phyloP scores from a whole-genome alignment of 441 rosid genomes.

The Adansonia grandidieri region DNA sequence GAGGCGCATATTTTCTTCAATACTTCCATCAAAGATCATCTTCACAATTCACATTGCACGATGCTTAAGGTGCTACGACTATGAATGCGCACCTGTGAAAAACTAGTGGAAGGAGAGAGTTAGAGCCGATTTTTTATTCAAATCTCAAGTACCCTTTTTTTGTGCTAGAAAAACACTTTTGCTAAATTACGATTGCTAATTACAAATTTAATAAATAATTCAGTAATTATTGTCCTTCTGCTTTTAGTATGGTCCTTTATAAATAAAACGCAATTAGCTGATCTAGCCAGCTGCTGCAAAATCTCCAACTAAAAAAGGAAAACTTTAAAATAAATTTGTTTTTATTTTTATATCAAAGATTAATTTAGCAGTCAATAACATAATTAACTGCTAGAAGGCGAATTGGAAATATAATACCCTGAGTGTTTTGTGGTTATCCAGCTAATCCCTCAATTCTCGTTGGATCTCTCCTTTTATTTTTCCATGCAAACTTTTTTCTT shows the following conservation, averaged over 20 bases:
- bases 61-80: background rate
- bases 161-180: background rate
- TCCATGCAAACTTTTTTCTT: background rate
- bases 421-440: background rate
- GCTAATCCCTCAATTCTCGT: conserved; percentile 33
- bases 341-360: background rate
- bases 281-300: background rate
- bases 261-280: background rate
- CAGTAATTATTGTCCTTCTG: background rate
- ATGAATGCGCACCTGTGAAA: background rate
- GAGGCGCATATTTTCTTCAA: background rate
- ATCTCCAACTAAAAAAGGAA: background rate
- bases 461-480: conserved; percentile 29
- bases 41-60: background rate
- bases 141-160: background rate
- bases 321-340: background rate
- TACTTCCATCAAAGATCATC: background rate
- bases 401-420: background rate
- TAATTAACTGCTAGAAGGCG: background rate
- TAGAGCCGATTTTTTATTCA: background rate
- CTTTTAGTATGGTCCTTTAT: background rate
- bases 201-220: too few species aligned
- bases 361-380: background rate
- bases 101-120: background rate
- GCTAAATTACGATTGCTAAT: background rate